Base-by-base conservation (phyloP, 345 rosid genomes). In the Eucalyptus camaldulensis region DNA sequence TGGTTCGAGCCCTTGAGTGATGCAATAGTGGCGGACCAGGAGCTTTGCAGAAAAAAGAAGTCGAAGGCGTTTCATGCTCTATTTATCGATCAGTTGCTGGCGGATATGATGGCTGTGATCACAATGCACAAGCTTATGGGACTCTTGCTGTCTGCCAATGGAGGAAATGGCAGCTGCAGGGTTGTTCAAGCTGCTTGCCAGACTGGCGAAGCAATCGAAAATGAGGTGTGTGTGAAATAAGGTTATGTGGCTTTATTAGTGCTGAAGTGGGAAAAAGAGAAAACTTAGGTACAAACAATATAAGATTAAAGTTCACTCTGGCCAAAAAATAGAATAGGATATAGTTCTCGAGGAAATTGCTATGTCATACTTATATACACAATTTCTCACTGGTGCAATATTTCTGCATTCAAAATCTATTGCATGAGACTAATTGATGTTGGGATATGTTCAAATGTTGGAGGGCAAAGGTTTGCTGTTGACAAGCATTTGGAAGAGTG, bases 81-180 rank as follows among this genome's bases (percentile, higher is more conserved):
- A 3, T 94, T 92, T 90, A 93, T 96, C 37, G 91, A 92, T 88
- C 92, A 90, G 88, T 92, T 98, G 90, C 96, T 97, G 0, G 95
- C 99, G 0, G 98, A 95, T 92, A 96, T 92, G 97, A 96, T 98
- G 99, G 98, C 99, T 6, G 97, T 95, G 87, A 96, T 98, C 88
- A 94, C 98, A 6, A 98, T 98, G 99, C 98, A 97, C 91, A 97
- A 95, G 93, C 88, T 98, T 93, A 94, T 98, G 96, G 97, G 95
- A 54, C 86, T 98, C 92, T 89, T 98, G 94, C 93, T 98, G 98
- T 94, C 97, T 17, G 87, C 88, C 83, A 88, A 89, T 87, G 96
- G 94, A 86, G 95, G 95, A 16, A 90, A 87, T 90, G 98, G 98
- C 49, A 92, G 90, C 88, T 93, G 95, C 90, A 93, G 94, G 88